A percentile compares a stretch with the other conserved stretches of the same genome.
Evolutionary conservation across 345 rosid species (phyloP).

Genomic region (Murraya koenigii): DNA sequence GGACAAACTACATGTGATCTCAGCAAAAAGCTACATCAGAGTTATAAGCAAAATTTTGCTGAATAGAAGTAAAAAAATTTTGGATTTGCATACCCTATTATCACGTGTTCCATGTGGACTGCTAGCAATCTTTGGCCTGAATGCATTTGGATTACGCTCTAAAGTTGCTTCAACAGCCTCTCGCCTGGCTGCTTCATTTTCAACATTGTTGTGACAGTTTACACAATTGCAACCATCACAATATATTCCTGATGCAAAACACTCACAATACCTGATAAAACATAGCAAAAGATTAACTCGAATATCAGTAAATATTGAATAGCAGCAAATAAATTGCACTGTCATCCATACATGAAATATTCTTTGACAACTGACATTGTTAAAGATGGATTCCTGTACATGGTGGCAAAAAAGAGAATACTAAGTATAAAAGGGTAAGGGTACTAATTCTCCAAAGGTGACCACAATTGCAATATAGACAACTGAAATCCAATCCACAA

Average conservation of each 20-base stretch:
- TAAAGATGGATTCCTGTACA: neutral
- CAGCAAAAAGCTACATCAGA: neutral
- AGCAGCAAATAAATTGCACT: neutral
- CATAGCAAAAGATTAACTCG: slow-evolving; percentile 10
- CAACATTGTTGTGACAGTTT: slow-evolving; percentile 92
- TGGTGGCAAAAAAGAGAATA: neutral
- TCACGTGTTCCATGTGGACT: slow-evolving; percentile 86
- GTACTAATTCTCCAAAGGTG: neutral
- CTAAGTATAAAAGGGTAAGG: neutral
- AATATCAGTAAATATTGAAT: slow-evolving; percentile 8
- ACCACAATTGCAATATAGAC: neutral
- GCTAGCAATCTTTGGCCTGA: slow-evolving; percentile 96
- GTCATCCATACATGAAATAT: neutral
- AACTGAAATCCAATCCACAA: neutral
- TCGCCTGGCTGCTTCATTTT: slow-evolving; percentile 81
- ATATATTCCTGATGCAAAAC: slow-evolving; percentile 95
- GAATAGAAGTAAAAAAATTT: neutral
- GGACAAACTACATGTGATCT: neutral
- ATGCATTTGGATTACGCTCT: slow-evolving; percentile 96
- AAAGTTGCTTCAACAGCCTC: slow-evolving; percentile 94
- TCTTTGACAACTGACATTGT: slow-evolving; percentile 3
- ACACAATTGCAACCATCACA: slow-evolving; percentile 98
- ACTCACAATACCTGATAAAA: slow-evolving; percentile 83
- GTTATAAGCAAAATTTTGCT: neutral
- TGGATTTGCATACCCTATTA: slow-evolving; percentile 50